Evolutionary conservation across 345 rosid species (phyloP), one percentile per base, ranked within the genome.

Genomic region (Eutrema japonicum): DNA sequence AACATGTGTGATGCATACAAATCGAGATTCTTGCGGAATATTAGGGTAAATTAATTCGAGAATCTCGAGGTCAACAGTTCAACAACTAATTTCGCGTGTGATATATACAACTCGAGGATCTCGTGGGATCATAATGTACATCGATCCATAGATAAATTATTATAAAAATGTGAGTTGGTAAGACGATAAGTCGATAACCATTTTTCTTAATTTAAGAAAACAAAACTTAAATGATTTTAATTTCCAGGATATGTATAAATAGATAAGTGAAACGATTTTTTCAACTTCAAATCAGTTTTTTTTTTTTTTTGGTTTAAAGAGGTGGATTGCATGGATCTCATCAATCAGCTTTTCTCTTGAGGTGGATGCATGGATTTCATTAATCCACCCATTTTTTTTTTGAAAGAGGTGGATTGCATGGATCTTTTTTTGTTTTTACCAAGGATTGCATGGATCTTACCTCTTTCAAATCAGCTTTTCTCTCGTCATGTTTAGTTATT

Each of bases 1-100:
- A 56, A 22, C 64, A 14, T n/a, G 64, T 69, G 55, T 32, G 45
- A 33, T 55, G 64, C 33, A 55, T 68, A 12, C 22, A 32, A 42
- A 42, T 54, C 27, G 32, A 56, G 46, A 69, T 69, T 45, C 35
- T 16, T 16, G 16, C 55, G 55, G 14, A 32, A 64, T 46, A 10
- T 16, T 10, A 47, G 68, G 29, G 55, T 18, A 11, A 42, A 11
- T 11, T 8, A 54, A 42, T 55, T 54, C 64, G 72, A 68, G 60
- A 40, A 68, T 68, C 72, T 45, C 70, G 59, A 26, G 57, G 9
- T 38, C 10, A 16, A 40, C 11, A 38, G 2, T 40, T 40, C 7
- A 13, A 55, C 40, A n/a, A 11, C 7, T 33, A n/a, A 51, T 5
- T 37, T 40, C 12, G 8, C 33, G 12, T 6, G 18, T 13, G 26